Percentiles rank a stretch among this genome's conserved stretches.
Conservation (phyloP, 2,329 filamentous ascomycete genomes). For the Diaporthe capsici region DNA sequence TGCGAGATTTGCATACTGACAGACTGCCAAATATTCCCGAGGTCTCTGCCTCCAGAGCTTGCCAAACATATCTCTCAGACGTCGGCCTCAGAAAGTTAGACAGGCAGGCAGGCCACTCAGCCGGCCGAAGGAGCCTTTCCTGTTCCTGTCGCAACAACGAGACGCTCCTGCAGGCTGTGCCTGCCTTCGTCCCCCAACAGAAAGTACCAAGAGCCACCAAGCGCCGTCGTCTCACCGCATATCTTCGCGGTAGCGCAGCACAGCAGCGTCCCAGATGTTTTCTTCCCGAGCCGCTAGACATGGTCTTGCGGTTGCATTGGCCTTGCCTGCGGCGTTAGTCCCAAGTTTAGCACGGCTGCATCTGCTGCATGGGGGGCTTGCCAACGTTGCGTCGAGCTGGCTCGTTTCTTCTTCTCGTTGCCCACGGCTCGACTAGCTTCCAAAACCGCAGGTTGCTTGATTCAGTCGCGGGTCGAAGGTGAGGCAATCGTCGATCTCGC, state of each 20-base stretch:
- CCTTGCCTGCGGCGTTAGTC: constrained; percentile 8
- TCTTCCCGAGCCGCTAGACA: constrained; percentile 27
- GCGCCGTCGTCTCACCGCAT: constrained; percentile 21
- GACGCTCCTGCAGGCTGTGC: constrained; percentile 11
- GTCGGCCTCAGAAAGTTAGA: background rate
- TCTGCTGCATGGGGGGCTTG: background rate
- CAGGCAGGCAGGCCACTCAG: background rate
- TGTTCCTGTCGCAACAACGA: constrained; percentile 33
- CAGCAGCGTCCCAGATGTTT: constrained; percentile 2
- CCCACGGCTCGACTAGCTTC: background rate
- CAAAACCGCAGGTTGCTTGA: background rate
- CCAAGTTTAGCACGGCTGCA: background rate
- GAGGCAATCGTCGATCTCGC: constrained; percentile 16
- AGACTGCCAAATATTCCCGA: background rate
- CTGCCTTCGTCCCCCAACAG: constrained; percentile 1
- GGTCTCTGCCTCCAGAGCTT: background rate
- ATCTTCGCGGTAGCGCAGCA: background rate
- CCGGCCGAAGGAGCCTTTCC: constrained; percentile 36
- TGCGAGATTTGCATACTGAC: constrained; percentile 5
- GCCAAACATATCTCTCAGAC: background rate
- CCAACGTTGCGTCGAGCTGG: constrained; percentile 17
- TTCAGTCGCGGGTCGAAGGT: background rate
- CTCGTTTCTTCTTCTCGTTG: background rate
- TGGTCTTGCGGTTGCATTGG: constrained; percentile 11
- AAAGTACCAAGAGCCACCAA: background rate